Evolutionary conservation across 495 filamentous ascomycete species (phyloP).

Genomic region (Amniculicola lignicola): DNA sequence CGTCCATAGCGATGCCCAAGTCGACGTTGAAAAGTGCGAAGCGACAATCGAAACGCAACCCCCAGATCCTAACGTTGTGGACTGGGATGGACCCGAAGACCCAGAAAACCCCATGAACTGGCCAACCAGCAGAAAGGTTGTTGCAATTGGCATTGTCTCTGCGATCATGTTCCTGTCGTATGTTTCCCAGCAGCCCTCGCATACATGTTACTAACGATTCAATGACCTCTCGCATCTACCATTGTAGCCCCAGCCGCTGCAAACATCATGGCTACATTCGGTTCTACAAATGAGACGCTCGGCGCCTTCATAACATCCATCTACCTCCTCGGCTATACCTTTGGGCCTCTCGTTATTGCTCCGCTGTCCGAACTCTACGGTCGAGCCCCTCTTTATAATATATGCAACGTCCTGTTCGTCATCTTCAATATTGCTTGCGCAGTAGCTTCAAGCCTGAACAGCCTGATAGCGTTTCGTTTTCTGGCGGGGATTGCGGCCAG

Average conservation of each 20-base stretch:
- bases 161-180: too few relatives aligned
- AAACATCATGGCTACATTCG: conserved; percentile 23
- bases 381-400: conserved; percentile 35
- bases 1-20: too few relatives aligned
- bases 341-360: conserved; percentile 35
- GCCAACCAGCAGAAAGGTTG: too few relatives aligned
- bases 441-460: conserved; percentile 26
- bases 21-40: too few relatives aligned
- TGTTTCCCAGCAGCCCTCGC: too few relatives aligned
- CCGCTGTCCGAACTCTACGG: conserved; percentile 37
- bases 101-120: too few relatives aligned
- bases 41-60: too few relatives aligned
- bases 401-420: conserved; percentile 32
- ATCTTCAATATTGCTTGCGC: conserved; percentile 42
- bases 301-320: conserved; percentile 34
- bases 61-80: too few relatives aligned
- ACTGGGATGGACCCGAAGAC: too few relatives aligned
- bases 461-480: conserved; percentile 39
- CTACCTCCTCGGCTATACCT: conserved; percentile 39
- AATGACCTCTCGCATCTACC: conserved; percentile 21
- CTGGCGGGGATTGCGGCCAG: conserved; percentile 38
- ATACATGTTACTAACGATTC: background rate
- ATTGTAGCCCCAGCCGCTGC: conserved; percentile 32
- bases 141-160: too few relatives aligned
- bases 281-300: conserved; percentile 20